Evolutionary conservation across 805 yeast genomes (phyloP), one percentile per base, ranked within the genome.

Genomic region (Sporopachydermia quercuum): DNA sequence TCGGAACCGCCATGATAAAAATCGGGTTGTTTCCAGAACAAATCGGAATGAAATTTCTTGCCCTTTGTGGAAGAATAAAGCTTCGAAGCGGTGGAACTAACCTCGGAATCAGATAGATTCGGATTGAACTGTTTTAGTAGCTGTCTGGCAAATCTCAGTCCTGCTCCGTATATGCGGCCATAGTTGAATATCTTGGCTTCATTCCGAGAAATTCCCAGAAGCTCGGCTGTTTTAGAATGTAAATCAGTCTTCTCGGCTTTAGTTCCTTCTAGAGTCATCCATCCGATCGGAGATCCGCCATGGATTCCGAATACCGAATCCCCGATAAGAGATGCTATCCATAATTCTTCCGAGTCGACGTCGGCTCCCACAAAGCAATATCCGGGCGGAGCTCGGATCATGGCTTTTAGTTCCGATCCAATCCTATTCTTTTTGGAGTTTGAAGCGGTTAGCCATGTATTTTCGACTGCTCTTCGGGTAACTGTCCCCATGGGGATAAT

Each of bases 241-340:
- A 93, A 61, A 60, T 91, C 99, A 0, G 99, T 93, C 3, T 91
- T 93, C 40, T 81, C 89, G 42, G 63, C 66, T 59, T 91, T 91
- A 3, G 89, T 76, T 15, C 99, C 99, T 62, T 91, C 99, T 41
- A 91, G 66, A 2, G 96, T 87, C 99, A 91, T 93, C 98, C 98
- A 93, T 0, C 97, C 96, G 40, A 93, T 70, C 0, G 97, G 94
- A 0, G 97, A 85, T 11, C 93, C 93, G 4, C 98, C 99, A 56
- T 91, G 99, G 16, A 82, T 62, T 23, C 78, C 74, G 58, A 89
- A 84, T 39, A 78, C 73, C 0, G 97, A 78, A 55, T 91, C 99
- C 3, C 98, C 96, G 19, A 89, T 77, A 16, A 93, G 61, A 15
- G 96, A 81, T 0, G 98, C 98, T 48, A 91, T 91, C 99, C 99